Conservation (phyloP, 2,329 filamentous ascomycete species). For the Canariomyces notabilis region DNA sequence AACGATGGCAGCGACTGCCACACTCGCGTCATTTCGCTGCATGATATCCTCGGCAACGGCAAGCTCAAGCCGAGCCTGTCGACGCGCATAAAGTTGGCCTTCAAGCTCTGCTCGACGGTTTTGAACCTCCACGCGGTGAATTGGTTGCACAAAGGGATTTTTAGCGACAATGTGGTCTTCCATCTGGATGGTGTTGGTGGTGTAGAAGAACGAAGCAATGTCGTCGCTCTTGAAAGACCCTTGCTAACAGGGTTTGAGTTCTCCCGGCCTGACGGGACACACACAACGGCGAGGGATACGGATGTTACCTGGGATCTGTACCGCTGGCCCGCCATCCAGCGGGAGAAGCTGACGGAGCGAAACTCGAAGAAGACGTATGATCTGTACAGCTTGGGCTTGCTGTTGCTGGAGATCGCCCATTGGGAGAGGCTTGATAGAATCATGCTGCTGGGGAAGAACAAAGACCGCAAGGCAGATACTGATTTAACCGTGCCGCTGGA, state of each 20-base stretch:
- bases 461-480: neutral
- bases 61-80: slow-evolving; percentile 16
- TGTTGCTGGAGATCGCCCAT: slow-evolving; percentile 46
- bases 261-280: slow-evolving; percentile 34
- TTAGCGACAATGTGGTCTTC: slow-evolving; percentile 46
- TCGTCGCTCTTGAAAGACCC: slow-evolving; percentile 28
- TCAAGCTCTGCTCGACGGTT: slow-evolving; percentile 20
- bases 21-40: slow-evolving; percentile 15
- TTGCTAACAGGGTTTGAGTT: slow-evolving; percentile 47
- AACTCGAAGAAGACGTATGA: slow-evolving; percentile 36
- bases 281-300: slow-evolving; percentile 21
- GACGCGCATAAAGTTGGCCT: slow-evolving; percentile 19
- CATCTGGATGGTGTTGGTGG: slow-evolving; percentile 31
- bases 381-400: slow-evolving; percentile 44
- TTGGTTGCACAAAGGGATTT: slow-evolving; percentile 51
- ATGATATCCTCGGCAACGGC: slow-evolving; percentile 15
- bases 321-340: slow-evolving; percentile 25
- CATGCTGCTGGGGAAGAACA: slow-evolving; percentile 22
- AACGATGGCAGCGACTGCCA: slow-evolving; percentile 14
- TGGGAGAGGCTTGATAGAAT: slow-evolving; percentile 42
- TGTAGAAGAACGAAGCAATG: slow-evolving; percentile 13
- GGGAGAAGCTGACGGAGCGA: slow-evolving; percentile 19
- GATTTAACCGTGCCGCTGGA: slow-evolving; percentile 15
- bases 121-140: slow-evolving; percentile 44
- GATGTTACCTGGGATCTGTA: slow-evolving; percentile 24